Evolutionary conservation across 2,329 filamentous ascomycete species (phyloP), one percentile per base, ranked within the genome.

Genomic region (Calonectria multiphialidica): DNA sequence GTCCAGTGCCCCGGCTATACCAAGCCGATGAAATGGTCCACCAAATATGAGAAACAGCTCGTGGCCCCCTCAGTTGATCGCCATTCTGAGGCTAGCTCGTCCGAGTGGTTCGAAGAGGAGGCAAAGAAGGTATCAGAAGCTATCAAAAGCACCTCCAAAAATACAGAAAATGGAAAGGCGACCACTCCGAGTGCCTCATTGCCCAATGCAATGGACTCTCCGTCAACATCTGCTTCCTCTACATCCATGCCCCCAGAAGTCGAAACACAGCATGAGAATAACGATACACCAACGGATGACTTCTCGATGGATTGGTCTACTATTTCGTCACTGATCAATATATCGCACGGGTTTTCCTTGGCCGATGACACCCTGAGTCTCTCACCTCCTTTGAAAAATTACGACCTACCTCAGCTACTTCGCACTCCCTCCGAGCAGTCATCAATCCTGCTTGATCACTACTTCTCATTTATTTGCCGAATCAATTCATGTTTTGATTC

Each of bases 21-120:
- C 15, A 69, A 68, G 2, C 73, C 73, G 1, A 50, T 77, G 9
- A 77, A 74, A 47, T 77, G 75, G 75, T 77, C 75, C 0, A 77
- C 73, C 0, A 77, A 77, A 18, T 77, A 77, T 2, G 75, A 77
- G n/a, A 70, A 61, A 25, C 18, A 53, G 5, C 12, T 15, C 3
- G n/a, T 21, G 0, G 13, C 21, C 8, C n/a, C 50, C 1, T 23
- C 16, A 4, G 13, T 30, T 35, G 2, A 16, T 0, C 15, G n/a
- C 1, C 5, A 18, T 21, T 10, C 35, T 3, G 18, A 13, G 0
- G 16, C 33, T 0, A 18, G 62, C n/a, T 42, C 66, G 2, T 65
- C 66, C 12, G 3, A 33, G 1, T 68, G 66, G 42, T 55, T 74
- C 13, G 53, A 66, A 3, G 15, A 45, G 0, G 23, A 68, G 3